Percentiles rank a stretch among this genome's conserved stretches.
These are phyloP conservation scores for Leucosporidium yakuticum DNA, from an alignment of 768 basidiomycete genomes.

Conservation along the genomic window DNA sequence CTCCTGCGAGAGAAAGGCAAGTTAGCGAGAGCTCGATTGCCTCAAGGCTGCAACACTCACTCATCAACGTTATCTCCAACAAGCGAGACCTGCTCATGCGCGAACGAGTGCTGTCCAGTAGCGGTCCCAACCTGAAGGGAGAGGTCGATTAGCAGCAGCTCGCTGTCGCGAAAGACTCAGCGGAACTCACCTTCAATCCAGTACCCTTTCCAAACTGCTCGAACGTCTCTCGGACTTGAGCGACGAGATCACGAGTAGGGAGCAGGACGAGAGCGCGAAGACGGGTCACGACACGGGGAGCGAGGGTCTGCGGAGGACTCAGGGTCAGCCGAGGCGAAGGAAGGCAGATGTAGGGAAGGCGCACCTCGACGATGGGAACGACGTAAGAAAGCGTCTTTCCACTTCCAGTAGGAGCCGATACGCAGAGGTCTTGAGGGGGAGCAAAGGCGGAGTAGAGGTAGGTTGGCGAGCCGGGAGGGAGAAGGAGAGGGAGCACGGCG, in stretches of 20 bases:
- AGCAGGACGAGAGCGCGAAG: constrained; percentile 82
- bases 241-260: constrained; percentile 87
- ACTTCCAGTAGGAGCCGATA: constrained; percentile 95
- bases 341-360: constrained; percentile 8
- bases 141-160: background rate
- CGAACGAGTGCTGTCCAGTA: constrained; percentile 89
- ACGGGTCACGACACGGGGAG: constrained; percentile 67
- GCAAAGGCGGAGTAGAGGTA: constrained; percentile 61
- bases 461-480: constrained; percentile 48
- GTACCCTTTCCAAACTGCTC: constrained; percentile 77
- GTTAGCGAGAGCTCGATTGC: background rate
- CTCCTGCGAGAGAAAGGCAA: constrained; percentile 46
- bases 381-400: constrained; percentile 98
- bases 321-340: background rate
- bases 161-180: background rate
- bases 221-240: constrained; percentile 86
- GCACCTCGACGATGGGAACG: constrained; percentile 81
- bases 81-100: constrained; percentile 78
- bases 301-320: constrained; percentile 55
- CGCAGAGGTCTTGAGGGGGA: constrained; percentile 73
- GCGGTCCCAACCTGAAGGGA: constrained; percentile 60
- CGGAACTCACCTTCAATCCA: constrained; percentile 63
- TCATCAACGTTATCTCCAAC: constrained; percentile 55
- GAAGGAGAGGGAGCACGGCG: constrained; percentile 71
- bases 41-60: constrained; percentile 47